Evolutionary conservation across 1,284 basidiomycete genomes (phyloP), one percentile per base, ranked within the genome.

Genomic region (Ceraceosorus guamensis): DNA sequence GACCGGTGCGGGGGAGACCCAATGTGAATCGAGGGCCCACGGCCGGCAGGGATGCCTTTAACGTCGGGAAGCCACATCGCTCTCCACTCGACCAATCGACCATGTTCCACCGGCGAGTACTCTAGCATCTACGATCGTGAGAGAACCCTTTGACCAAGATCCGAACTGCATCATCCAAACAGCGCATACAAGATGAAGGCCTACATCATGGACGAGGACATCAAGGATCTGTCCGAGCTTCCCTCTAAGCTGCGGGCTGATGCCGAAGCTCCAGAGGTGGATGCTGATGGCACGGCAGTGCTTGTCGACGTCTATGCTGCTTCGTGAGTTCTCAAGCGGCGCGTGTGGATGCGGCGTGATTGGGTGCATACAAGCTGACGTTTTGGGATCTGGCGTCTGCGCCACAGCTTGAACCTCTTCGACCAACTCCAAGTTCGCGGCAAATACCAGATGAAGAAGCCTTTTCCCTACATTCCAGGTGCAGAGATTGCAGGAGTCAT

Each of bases 401-500:
- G 24, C 24, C 39, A 41, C 10, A 41, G 11, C 39, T 16, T 11
- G 11, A 41, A 41, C 39, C 70, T 70, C 46, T 72, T 72, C 52
- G 65, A 68, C 59, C 68, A 73, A 45, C 63, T 73, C 45, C 65
- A 66, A 32, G 58, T 67, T 5, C 67, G 63, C 56, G 68, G 67
- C 50, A 69, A 67, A 51, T 71, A 73, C 53, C 66, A 68, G 55
- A 55, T 65, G 57, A 70, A 72, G 55, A 64, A 64, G 3, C 70
- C 71, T 5, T 66, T 70, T 39, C 70, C 70, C 16, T 74, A 67
- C 50, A 65, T 66, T 0, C 63, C 68, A 33, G 73, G 71, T 39
- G 63, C 66, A n/a, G 73, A 98, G 77, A 88, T 96, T 70, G 84
- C 91, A 2, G 93, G 93, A 0, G 82, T 80, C 56, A 84, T 97